Percentiles rank a stretch among this genome's conserved stretches.
phyloP scores from a whole-genome alignment of 2,329 filamentous ascomycete genomes.

The Didymella lethalis region DNA sequence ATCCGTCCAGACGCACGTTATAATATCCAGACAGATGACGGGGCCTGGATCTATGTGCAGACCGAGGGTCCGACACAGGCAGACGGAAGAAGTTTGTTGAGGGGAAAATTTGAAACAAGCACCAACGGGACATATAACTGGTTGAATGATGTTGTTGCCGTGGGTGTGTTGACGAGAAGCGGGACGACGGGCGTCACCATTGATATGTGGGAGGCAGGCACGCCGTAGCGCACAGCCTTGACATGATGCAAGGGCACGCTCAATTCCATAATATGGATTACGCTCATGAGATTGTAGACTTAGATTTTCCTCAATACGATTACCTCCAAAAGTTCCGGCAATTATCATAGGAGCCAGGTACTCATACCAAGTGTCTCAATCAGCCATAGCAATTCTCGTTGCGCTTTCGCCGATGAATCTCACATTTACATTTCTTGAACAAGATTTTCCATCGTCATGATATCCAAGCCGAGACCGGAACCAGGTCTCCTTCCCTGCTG shows the following conservation, averaged over 20 bases:
- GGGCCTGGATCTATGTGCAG: slow-evolving; percentile 45
- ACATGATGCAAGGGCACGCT: not conserved
- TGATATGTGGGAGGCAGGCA: slow-evolving; percentile 40
- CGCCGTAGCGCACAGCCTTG: not conserved
- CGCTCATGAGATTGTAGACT: not conserved
- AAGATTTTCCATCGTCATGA: too few relatives aligned
- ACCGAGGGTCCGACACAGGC: slow-evolving; percentile 42
- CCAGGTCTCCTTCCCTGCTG: too few relatives aligned
- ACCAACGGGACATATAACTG: slow-evolving; percentile 45
- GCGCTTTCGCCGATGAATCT: too few relatives aligned
- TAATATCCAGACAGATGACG: slow-evolving; percentile 49
- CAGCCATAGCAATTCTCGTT: too few relatives aligned
- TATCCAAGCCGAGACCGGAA: too few relatives aligned
- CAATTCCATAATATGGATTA: not conserved
- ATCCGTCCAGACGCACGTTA: slow-evolving; percentile 50
- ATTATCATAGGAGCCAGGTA: too few relatives aligned
- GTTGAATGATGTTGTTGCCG: slow-evolving; percentile 50
- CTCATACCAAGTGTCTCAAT: too few relatives aligned
- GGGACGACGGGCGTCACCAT: slow-evolving; percentile 33
- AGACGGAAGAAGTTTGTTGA: slow-evolving; percentile 41
- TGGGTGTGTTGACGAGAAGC: slow-evolving; percentile 33
- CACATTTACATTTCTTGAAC: not conserved
- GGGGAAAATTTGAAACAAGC: slow-evolving; percentile 48
- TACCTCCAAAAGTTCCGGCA: not conserved
- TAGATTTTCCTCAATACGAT: not conserved